Conservation (phyloP, 2,329 filamentous ascomycete genomes). For the Colletotrichum endophyticum region DNA sequence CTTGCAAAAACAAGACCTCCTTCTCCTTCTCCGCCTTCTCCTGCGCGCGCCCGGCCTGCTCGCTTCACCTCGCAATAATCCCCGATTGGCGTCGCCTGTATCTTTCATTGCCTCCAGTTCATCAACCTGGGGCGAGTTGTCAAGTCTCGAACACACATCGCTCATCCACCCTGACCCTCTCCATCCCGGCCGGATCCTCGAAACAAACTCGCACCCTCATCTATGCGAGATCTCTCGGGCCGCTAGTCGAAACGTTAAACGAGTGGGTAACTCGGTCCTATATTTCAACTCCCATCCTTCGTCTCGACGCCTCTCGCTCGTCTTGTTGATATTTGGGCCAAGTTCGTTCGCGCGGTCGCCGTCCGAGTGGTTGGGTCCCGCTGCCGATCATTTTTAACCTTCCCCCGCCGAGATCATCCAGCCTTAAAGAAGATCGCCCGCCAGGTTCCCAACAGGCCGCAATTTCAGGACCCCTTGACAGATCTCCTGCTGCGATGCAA, state of each 20-base stretch:
- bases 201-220: conserved; percentile 13
- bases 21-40: background rate
- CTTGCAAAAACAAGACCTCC: background rate
- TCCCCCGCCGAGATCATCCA: background rate
- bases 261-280: conserved; percentile 16
- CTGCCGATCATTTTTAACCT: conserved; percentile 1
- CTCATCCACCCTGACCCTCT: background rate
- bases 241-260: conserved; percentile 18
- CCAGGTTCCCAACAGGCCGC: background rate
- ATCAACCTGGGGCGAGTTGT: conserved; percentile 4
- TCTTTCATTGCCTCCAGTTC: background rate
- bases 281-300: conserved; percentile 13
- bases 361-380: conserved; percentile 7
- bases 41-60: background rate
- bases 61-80: background rate
- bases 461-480: background rate
- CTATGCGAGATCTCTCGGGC: conserved; percentile 19
- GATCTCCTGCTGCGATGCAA: conserved; percentile 19
- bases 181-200: conserved; percentile 2
- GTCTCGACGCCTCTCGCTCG: background rate
- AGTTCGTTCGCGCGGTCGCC: background rate
- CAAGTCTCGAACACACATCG: background rate
- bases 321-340: background rate
- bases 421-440: conserved; percentile 19
- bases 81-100: conserved; percentile 1